A percentile compares a stretch with the other conserved stretches of the same genome.
phyloP scores from a whole-genome alignment of 768 basidiomycete genomes.

The Trametes maxima region DNA sequence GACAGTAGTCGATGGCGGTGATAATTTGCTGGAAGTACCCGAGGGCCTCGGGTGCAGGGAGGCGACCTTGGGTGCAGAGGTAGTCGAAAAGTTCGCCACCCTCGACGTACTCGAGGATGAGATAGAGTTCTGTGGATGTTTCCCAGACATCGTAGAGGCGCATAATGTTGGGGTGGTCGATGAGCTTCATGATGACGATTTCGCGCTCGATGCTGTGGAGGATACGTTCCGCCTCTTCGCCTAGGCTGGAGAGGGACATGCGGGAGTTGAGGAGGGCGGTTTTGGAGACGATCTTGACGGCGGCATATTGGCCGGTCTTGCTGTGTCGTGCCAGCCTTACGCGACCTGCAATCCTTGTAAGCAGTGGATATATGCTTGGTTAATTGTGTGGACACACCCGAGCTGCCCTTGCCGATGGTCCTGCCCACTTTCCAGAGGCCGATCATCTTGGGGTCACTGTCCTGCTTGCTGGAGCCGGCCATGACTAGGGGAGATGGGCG shows the following conservation, averaged over 20 bases:
- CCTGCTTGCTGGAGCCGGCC: constrained; percentile 26
- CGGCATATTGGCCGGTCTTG: constrained; percentile 87
- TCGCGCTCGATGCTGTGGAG: constrained; percentile 87
- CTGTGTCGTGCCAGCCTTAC: constrained; percentile 88
- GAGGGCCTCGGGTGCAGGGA: constrained; percentile 72
- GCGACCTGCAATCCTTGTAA: constrained; percentile 56
- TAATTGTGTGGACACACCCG: constrained; percentile 37
- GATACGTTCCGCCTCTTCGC: constrained; percentile 74
- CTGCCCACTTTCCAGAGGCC: constrained; percentile 58
- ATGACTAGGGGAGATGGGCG: constrained; percentile 1
- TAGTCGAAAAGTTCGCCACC: constrained; percentile 96
- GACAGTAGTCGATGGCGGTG: constrained; percentile 87
- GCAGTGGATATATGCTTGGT: neutral
- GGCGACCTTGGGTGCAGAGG: constrained; percentile 75
- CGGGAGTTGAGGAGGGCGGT: constrained; percentile 62
- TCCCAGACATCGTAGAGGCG: constrained; percentile 98
- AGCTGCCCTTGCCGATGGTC: constrained; percentile 57
- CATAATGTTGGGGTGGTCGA: constrained; percentile 94
- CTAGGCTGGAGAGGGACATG: constrained; percentile 67
- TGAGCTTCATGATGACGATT: constrained; percentile 96
- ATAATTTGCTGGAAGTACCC: constrained; percentile 94
- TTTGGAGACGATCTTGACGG: constrained; percentile 94
- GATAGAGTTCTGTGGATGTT: constrained; percentile 82
- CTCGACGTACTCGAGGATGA: constrained; percentile 93
- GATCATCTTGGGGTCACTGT: constrained; percentile 43